Evolutionary conservation across 306 rosid genomes (phyloP), one percentile per base, ranked within the genome.

Genomic region (Senna siamea): DNA sequence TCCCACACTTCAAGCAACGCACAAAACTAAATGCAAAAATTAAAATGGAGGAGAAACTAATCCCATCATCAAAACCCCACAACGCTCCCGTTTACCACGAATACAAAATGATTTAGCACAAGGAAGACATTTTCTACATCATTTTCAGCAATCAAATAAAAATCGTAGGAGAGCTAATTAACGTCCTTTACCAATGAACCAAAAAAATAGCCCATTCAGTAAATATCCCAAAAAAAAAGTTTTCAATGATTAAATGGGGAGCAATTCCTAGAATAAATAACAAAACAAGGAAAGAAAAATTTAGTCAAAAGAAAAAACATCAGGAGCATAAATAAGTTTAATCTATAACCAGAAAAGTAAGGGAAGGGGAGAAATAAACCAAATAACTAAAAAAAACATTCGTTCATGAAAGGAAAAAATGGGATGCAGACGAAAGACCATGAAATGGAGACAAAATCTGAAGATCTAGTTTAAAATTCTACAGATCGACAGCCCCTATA

Each of bases 391-490:
- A 26, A 26, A 26, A 3, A 7, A 34, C 4, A 9, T 2, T 0
- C 4, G 11, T 7, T 35, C 2, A 26, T 15, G 46, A 35, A 28
- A 8, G 22, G 26, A 43, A 23, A 26, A 40, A 26, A 3, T 5
- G 23, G 28, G 7, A 50, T 22, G 34, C 9, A 26, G 0, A 12
- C 40, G 14, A 71, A 56, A 15, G 41, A 35, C 26, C 43, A 66
- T 22, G 32, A 47, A 48, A 47, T 35, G 59, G 51, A 19, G 69
- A 11, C n/a, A 8, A 57, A 70, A 30, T 23, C 38, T 4, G 23
- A 79, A 73, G 61, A 72, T 78, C 82, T 53, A 22, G 28, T n/a
- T 41, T 30, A 38, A 46, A 72, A 74, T n/a, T 46, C 38, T 34
- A 66, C 43, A 56, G 75, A 73, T 67, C 70, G 22, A 65, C 18